phyloP scores from a whole-genome alignment of 208 protist species.

The Jaenimonas drosophilae region DNA sequence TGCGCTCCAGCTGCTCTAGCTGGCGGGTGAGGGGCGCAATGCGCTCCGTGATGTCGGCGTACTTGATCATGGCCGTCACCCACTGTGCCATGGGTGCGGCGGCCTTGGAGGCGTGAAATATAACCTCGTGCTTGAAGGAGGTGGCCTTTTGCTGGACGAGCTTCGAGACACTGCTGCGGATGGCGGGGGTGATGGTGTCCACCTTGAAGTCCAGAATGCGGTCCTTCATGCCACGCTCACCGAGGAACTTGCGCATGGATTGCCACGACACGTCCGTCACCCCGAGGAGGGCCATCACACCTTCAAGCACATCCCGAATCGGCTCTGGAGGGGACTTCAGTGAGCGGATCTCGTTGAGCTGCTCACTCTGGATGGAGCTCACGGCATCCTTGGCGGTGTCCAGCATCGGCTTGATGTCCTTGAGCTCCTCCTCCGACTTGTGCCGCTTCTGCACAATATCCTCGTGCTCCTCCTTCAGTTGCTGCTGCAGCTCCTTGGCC shows the following conservation, averaged over 20 bases:
- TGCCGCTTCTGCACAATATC: conserved; percentile 66
- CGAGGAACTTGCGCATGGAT: conserved; percentile 94
- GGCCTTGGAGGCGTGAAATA: conserved; percentile 87
- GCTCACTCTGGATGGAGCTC: conserved; percentile 86
- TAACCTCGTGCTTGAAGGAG: conserved; percentile 92
- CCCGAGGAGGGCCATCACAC: conserved; percentile 94
- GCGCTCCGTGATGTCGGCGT: conserved; percentile 90
- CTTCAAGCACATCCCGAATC: conserved; percentile 94
- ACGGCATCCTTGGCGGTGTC: conserved; percentile 93
- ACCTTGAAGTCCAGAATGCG: conserved; percentile 96
- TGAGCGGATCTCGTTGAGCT: conserved; percentile 94
- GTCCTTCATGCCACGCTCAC: conserved; percentile 87
- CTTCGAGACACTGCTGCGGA: conserved; percentile 75
- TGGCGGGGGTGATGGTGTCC: conserved; percentile 74
- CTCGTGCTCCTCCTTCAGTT: conserved; percentile 86
- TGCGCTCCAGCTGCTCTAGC: conserved; percentile 71
- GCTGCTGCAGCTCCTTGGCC: conserved; percentile 77
- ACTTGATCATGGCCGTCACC: conserved; percentile 95
- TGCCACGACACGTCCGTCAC: conserved; percentile 94
- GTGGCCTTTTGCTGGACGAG: conserved; percentile 76
- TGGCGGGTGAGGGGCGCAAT: conserved; percentile 81
- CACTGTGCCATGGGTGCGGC: conserved; percentile 95
- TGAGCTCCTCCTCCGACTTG: conserved; percentile 90
- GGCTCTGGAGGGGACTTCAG: conserved; percentile 91
- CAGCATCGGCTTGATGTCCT: conserved; percentile 90